Evolutionary conservation across 148 eudicot species (phyloP).

Genomic region (Beta vulgaris): DNA sequence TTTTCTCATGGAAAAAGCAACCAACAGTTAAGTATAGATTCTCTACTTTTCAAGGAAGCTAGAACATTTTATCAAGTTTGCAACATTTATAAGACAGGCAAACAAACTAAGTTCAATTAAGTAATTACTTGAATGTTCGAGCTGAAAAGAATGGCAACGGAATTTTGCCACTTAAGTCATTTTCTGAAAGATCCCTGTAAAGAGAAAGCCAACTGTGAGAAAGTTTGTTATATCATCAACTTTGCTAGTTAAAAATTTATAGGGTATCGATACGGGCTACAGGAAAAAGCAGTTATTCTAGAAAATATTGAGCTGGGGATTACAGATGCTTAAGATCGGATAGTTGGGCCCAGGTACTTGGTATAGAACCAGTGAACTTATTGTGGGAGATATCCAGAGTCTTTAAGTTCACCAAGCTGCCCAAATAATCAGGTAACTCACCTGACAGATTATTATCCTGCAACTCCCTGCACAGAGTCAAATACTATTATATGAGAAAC

Average conservation of each 20-base stretch:
- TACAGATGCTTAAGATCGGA: slow-evolving; percentile 77
- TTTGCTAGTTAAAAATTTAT: not conserved
- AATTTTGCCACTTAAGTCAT: slow-evolving; percentile 59
- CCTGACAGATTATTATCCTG: slow-evolving; percentile 80
- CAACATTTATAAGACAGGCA: not conserved
- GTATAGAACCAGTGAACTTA: slow-evolving; percentile 67
- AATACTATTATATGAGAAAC: slow-evolving; percentile 4
- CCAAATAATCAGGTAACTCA: slow-evolving; percentile 59
- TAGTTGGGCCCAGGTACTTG: slow-evolving; percentile 69
- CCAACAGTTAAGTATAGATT: not conserved
- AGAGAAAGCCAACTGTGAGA: slow-evolving; percentile 15
- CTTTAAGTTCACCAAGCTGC: slow-evolving; percentile 57
- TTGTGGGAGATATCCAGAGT: slow-evolving; percentile 70
- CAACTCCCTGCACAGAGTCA: slow-evolving; percentile 57
- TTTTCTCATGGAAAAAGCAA: not conserved
- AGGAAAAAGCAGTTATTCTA: not conserved
- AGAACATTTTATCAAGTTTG: not conserved
- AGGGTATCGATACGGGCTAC: not conserved
- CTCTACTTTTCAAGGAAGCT: not conserved
- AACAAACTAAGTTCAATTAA: slow-evolving; percentile 8
- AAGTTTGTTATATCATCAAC: not conserved
- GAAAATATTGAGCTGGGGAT: slow-evolving; percentile 21
- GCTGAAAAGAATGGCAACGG: slow-evolving; percentile 55
- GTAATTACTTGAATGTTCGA: slow-evolving; percentile 68
- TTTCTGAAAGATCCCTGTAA: slow-evolving; percentile 82